Evolutionary conservation across 441 rosid genomes (phyloP).

Genomic region (Macaranga tanarius): DNA sequence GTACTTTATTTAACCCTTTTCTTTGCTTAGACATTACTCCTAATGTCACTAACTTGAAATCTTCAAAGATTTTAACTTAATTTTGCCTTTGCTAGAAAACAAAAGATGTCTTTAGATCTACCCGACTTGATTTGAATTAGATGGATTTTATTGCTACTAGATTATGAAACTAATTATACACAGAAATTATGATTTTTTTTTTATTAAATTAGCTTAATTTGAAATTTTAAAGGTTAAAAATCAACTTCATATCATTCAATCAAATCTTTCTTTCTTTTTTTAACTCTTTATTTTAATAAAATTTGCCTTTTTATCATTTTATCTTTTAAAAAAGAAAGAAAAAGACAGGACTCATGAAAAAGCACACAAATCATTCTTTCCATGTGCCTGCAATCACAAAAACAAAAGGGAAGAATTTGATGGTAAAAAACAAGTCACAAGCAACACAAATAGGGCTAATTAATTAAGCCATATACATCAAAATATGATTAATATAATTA

Average conservation of each 20-base stretch:
- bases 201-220: too few relatives aligned
- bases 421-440: background rate
- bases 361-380: background rate
- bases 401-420: background rate
- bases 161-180: too few relatives aligned
- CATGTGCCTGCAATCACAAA: slow-evolving; percentile 16
- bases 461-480: background rate
- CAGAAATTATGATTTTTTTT: too few relatives aligned
- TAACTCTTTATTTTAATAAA: background rate
- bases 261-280: too few relatives aligned
- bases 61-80: background rate
- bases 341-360: background rate
- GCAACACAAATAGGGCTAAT: background rate
- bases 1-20: background rate
- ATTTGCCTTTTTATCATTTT: background rate
- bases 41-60: background rate
- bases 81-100: background rate
- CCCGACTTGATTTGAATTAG: too few relatives aligned
- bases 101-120: too few relatives aligned
- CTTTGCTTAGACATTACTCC: slow-evolving; percentile 29
- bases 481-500: background rate
- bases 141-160: too few relatives aligned
- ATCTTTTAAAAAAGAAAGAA: background rate
- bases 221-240: too few relatives aligned
- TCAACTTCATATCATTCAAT: too few relatives aligned